These are phyloP conservation scores for Brassica cretica DNA, from an alignment of 345 rosid genomes.

Conservation along the genomic window DNA sequence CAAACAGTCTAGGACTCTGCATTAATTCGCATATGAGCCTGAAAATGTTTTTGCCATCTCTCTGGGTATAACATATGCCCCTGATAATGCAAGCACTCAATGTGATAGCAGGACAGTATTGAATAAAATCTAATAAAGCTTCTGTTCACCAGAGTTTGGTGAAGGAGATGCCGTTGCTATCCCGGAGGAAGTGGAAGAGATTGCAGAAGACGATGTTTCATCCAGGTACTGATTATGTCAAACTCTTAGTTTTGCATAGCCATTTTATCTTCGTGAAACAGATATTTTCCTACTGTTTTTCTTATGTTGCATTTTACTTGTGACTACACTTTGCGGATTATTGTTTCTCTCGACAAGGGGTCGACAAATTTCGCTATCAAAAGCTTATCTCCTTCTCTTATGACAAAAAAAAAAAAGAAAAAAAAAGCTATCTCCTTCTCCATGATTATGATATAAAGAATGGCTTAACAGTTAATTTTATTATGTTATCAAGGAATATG, in stretches of 20 bases:
- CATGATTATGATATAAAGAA: conserved; percentile 6
- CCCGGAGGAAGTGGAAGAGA: conserved; percentile 65
- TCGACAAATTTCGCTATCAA: not conserved
- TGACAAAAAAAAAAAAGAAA: too few species aligned
- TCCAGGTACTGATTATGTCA: conserved; percentile 62
- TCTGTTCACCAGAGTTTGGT: conserved; percentile 49
- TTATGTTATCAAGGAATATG: not conserved
- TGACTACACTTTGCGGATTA: not conserved
- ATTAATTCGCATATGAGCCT: conserved; percentile 1
- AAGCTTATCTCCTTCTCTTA: not conserved
- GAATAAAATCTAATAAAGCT: conserved; percentile 19
- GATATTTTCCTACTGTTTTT: not conserved
- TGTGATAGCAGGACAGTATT: not conserved
- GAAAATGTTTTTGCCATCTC: conserved; percentile 14
- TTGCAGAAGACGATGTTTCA: conserved; percentile 75
- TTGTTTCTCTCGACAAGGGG: conserved; percentile 16
- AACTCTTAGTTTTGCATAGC: not conserved
- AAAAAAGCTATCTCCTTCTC: not conserved
- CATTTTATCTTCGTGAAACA: conserved; percentile 10
- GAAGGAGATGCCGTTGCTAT: conserved; percentile 60
- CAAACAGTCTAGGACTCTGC: conserved; percentile 6
- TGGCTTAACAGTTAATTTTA: not conserved
- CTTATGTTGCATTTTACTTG: conserved; percentile 9
- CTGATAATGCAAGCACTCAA: conserved; percentile 1
- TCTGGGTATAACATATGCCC: conserved; percentile 3